These are phyloP conservation scores for Psilocybe subaeruginosa DNA, from an alignment of 768 basidiomycete genomes.

Conservation along the genomic window DNA sequence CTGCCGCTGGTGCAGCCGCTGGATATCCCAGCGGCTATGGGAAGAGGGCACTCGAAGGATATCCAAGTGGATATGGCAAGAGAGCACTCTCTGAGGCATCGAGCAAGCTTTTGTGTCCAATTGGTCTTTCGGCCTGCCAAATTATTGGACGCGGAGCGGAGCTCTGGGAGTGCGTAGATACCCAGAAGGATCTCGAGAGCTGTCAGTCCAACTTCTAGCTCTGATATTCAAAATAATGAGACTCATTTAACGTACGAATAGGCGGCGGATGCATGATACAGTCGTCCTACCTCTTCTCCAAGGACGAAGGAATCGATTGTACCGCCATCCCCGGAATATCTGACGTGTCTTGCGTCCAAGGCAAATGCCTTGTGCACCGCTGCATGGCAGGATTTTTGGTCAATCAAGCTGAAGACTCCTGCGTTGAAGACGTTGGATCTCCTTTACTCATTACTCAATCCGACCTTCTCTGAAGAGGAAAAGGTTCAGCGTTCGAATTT, in stretches of 20 bases:
- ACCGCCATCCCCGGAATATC: slow-evolving; percentile 48
- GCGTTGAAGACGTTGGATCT: slow-evolving; percentile 9
- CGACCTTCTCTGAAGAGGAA: not conserved
- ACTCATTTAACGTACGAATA: slow-evolving; percentile 16
- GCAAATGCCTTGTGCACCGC: slow-evolving; percentile 45
- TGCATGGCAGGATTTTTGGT: slow-evolving; percentile 47
- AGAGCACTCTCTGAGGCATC: slow-evolving; percentile 26
- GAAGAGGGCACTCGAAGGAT: slow-evolving; percentile 32
- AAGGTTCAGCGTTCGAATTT: no score
- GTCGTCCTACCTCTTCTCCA: slow-evolving; percentile 26
- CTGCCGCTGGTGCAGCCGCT: slow-evolving; percentile 4
- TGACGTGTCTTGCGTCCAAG: slow-evolving; percentile 49
- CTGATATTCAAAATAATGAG: no score
- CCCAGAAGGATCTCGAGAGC: slow-evolving; percentile 50
- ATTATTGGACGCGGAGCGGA: slow-evolving; percentile 38
- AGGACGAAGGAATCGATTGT: slow-evolving; percentile 48
- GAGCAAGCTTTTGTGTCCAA: slow-evolving; percentile 35
- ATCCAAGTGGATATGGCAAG: slow-evolving; percentile 24
- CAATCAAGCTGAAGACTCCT: slow-evolving; percentile 23
- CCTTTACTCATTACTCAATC: not conserved
- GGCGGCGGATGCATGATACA: slow-evolving; percentile 52
- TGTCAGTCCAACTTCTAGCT: slow-evolving; percentile 39
- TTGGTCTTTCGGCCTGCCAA: slow-evolving; percentile 44
- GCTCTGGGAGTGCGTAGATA: slow-evolving; percentile 55
- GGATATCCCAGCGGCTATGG: slow-evolving; percentile 36